Evolutionary conservation across 345 rosid species (phyloP).

Genomic region (Isatis tinctoria): DNA sequence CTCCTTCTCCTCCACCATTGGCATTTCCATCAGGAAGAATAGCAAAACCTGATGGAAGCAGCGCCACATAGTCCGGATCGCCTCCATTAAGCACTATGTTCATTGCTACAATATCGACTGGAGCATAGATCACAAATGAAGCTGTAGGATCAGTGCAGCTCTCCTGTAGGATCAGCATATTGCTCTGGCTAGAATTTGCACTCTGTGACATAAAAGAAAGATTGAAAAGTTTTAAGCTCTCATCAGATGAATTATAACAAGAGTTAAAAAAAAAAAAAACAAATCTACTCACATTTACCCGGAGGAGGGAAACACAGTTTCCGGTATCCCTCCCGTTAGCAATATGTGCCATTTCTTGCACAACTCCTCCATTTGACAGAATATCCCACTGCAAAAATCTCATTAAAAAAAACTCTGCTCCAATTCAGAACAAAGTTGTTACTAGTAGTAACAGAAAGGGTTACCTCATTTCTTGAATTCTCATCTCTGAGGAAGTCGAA

Average conservation of each 20-base stretch:
- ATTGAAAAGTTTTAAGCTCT: background rate
- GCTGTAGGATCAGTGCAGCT: conserved; percentile 61
- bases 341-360: conserved; percentile 94
- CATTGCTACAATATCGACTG: conserved; percentile 71
- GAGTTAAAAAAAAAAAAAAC: background rate
- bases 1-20: conserved; percentile 37
- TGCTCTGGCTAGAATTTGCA: conserved; percentile 74
- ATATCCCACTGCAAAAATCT: conserved; percentile 67
- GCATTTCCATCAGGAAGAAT: conserved; percentile 62
- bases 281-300: conserved; percentile 64
- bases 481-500: conserved; percentile 94
- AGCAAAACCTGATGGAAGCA: conserved; percentile 77
- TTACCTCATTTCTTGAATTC: conserved; percentile 77
- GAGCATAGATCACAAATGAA: conserved; percentile 67
- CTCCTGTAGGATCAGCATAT: conserved; percentile 75
- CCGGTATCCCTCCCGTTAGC: conserved; percentile 92
- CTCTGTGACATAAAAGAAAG: conserved; percentile 34
- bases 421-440: background rate
- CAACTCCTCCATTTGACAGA: conserved; percentile 84
- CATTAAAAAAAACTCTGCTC: background rate
- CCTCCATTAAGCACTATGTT: conserved; percentile 70
- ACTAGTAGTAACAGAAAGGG: background rate
- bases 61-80: conserved; percentile 65
- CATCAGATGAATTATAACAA: background rate
- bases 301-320: conserved; percentile 84